Evolutionary conservation across 306 rosid genomes (phyloP), one percentile per base, ranked within the genome.

Genomic region (Cucurbita moschata): DNA sequence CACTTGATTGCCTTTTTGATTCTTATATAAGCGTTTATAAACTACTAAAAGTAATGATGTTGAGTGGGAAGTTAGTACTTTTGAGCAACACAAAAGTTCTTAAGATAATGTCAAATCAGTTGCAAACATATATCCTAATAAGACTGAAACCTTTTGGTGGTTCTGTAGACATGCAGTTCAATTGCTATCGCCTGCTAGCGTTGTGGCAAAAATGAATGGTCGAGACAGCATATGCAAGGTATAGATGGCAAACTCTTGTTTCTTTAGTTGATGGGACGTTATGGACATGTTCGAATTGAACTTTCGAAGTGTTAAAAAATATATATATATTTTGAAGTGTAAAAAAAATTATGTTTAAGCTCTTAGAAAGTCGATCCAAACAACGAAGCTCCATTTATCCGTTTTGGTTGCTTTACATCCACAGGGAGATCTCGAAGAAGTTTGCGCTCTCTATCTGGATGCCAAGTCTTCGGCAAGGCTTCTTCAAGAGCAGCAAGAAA

Each of bases 161-260:
- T 68, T 75, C 37, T 4, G 65, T 85, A 93, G 98, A 85, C 98
- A 93, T 54, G 92, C 97, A 0, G 92, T 93, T 83, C 98, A 93
- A 81, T 87, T 95, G 71, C 76, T 95, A 54, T 88, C 97, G 4
- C 95, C 97, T 46, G 96, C 96, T 52, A 93, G 99, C 71, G 74
- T 95, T 46, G 85, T 95, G 63, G 89, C 97, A n/a, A 91, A 89
- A 84, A 91, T 88, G 94, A 91, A 89, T 54, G 97, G 97, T 62
- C 86, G 99, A 62, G 99, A 95, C 67, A 85, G 51, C 71, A 89
- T 95, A 63, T 81, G 91, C 96, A 91, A 88, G 99, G 99, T 95
- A 83, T 55, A 51, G 21, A 77, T 53, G 60, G 54, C 71, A 66
- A 23, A 52, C 16, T 35, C 19, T 16, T 47, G 30, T 46, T 19